Base-by-base conservation (phyloP, 768 basidiomycete genomes). In the Tricholoma hemisulphureum region DNA sequence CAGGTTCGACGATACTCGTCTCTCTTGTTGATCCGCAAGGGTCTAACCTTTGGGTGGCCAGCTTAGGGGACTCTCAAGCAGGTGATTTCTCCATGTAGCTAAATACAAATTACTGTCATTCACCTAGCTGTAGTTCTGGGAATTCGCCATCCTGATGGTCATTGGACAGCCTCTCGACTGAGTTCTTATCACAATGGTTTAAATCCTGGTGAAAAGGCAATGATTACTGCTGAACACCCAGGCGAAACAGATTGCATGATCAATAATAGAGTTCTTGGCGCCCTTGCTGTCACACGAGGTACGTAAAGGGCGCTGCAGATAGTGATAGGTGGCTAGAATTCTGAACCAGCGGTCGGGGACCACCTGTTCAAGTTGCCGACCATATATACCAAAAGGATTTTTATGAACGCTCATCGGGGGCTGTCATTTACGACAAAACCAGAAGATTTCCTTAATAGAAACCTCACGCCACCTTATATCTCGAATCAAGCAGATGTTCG, bases 241-340 rank as follows among this genome's bases (percentile, higher is more conserved):
- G 76, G 71, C 21, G 81, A 80, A 63, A 32, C 61, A 0, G 79
- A 80, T 55, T 77, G 74, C 49, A 63, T 84, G 6, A 51, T 76
- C 34, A 67, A 75, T 20, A 67, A 79, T 51, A 74, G 83, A 45
- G 81, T 84, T 11, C 71, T 84, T 6, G 83, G 83, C 21, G 77
- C 79, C 1, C 78, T 84, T 48, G 83, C 83, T 16, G 82, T 84
- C 14, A 85, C 83, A 43, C 71, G 83, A 70, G 81, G 83, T 78
- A 60, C 49, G 74, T 67, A 14, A 34, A 24, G 45, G 21, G 2
- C 31, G 26, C 31, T 37, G 29, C 20, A 26, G 31, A 23, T 45
- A 13, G 16, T 41, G 35, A 51, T 43, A 53, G 10, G 56, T 10
- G 29, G 21, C 56, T 34, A 50, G 45, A 34, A 52, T 53, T 32